Evolutionary conservation across 306 rosid genomes (phyloP).

Genomic region (Fragaria nilgerrensis): DNA sequence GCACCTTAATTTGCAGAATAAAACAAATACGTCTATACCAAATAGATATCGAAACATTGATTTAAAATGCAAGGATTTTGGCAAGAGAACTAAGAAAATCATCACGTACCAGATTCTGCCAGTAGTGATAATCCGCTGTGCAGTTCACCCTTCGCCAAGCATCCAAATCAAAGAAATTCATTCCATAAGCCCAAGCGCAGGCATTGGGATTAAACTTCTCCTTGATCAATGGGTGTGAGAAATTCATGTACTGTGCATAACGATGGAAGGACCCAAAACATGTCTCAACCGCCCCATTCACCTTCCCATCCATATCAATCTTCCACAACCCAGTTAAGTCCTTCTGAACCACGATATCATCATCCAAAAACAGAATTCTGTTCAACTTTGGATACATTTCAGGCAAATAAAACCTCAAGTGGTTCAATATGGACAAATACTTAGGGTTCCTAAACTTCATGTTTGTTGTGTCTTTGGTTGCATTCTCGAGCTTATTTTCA

Average conservation of each 20-base stretch:
- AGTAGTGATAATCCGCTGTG: constrained; percentile 83
- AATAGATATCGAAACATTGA: not conserved
- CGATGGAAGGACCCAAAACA: constrained; percentile 87
- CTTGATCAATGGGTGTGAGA: constrained; percentile 82
- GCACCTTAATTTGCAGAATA: not conserved
- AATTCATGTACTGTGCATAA: constrained; percentile 84
- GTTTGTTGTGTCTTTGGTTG: constrained; percentile 76
- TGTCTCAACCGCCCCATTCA: constrained; percentile 89
- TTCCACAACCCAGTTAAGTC: constrained; percentile 83
- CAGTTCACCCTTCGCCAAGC: constrained; percentile 87
- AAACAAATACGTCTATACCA: not conserved
- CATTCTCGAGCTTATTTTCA: constrained; percentile 83
- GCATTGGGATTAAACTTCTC: constrained; percentile 75
- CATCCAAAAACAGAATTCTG: constrained; percentile 70
- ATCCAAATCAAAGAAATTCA: constrained; percentile 88
- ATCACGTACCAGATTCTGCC: constrained; percentile 77
- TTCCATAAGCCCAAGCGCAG: constrained; percentile 92
- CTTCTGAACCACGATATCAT: constrained; percentile 82
- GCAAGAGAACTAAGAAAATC: not conserved
- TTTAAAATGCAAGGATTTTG: not conserved
- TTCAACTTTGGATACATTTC: constrained; percentile 85
- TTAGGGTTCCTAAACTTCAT: constrained; percentile 92
- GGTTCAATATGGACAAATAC: constrained; percentile 74
- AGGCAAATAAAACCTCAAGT: constrained; percentile 80
- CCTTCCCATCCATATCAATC: constrained; percentile 87